These are phyloP conservation scores for Yamadazyma tumulicola DNA, from an alignment of 805 yeast genomes.

Conservation along the genomic window DNA sequence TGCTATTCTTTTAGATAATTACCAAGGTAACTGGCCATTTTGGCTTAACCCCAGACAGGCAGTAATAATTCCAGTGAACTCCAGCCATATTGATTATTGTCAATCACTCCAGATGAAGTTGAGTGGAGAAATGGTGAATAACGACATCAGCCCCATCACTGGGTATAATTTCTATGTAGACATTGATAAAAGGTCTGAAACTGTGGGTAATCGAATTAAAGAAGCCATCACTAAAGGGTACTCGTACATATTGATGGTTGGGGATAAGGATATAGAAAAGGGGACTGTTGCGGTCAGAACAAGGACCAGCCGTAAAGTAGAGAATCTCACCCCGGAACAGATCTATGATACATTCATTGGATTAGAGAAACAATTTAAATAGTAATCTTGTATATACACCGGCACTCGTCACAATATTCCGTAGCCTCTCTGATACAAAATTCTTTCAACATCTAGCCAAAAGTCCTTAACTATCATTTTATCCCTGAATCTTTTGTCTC, in stretches of 20 bases:
- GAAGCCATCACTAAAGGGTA: slow-evolving; percentile 75
- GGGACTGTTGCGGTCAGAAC: slow-evolving; percentile 63
- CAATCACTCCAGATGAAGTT: slow-evolving; percentile 43
- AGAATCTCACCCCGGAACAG: slow-evolving; percentile 46
- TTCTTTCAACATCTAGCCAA: slow-evolving; percentile 81
- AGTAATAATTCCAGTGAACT: slow-evolving; percentile 73
- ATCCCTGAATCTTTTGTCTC: slow-evolving; percentile 82
- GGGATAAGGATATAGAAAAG: slow-evolving; percentile 72
- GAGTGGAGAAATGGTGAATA: slow-evolving; percentile 37
- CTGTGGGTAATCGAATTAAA: slow-evolving; percentile 76
- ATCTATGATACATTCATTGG: slow-evolving; percentile 50
- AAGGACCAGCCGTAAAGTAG: slow-evolving; percentile 46
- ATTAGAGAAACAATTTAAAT: slow-evolving; percentile 50
- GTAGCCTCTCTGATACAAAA: slow-evolving; percentile 64
- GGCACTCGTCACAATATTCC: slow-evolving; percentile 19
- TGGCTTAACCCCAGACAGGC: slow-evolving; percentile 96
- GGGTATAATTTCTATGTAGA: slow-evolving; percentile 69
- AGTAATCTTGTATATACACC: slow-evolving; percentile 7
- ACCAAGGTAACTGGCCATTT: slow-evolving; percentile 93
- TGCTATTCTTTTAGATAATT: slow-evolving; percentile 87
- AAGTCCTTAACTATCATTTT: slow-evolving; percentile 79
- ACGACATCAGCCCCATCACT: slow-evolving; percentile 50
- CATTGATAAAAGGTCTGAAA: slow-evolving; percentile 67
- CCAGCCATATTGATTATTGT: slow-evolving; percentile 56
- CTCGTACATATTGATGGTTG: slow-evolving; percentile 77